Conservation (phyloP, 2,329 filamentous ascomycete species). For the Ceratocystis diversiconidia region DNA sequence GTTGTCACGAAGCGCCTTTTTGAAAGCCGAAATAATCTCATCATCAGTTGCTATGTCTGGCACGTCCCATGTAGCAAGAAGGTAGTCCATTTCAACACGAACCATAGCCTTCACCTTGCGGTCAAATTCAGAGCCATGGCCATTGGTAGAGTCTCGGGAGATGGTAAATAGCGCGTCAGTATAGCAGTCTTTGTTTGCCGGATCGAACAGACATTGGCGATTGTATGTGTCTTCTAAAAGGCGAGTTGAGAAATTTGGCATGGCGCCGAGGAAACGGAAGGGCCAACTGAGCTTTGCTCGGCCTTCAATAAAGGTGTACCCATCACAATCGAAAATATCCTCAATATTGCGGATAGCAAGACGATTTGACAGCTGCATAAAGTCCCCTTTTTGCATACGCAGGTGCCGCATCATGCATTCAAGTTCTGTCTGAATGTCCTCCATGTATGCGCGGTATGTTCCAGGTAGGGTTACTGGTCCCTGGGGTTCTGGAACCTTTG, state of each 20-base stretch:
- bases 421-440: conserved; percentile 36
- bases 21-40: conserved; percentile 20
- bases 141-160: conserved; percentile 14
- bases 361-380: conserved; percentile 22
- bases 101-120: conserved; percentile 16
- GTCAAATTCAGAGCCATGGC: conserved; percentile 17
- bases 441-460: conserved; percentile 34
- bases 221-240: conserved; percentile 18
- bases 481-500: conserved; percentile 24
- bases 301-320: conserved; percentile 23
- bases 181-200: conserved; percentile 17
- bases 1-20: conserved; percentile 20
- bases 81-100: conserved; percentile 18
- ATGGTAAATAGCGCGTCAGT: conserved; percentile 18
- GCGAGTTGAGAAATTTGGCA: conserved; percentile 23
- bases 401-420: conserved; percentile 29
- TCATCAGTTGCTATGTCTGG: conserved; percentile 20
- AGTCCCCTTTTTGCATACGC: conserved; percentile 24
- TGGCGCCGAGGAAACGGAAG: conserved; percentile 25
- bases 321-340: conserved; percentile 22
- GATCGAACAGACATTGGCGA: conserved; percentile 16
- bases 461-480: conserved; percentile 25
- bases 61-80: conserved; percentile 19
- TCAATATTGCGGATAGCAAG: conserved; percentile 23
- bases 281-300: conserved; percentile 14